phyloP scores from a whole-genome alignment of 2,329 filamentous ascomycete species.

The Berkeleyomyces rouxiae region DNA sequence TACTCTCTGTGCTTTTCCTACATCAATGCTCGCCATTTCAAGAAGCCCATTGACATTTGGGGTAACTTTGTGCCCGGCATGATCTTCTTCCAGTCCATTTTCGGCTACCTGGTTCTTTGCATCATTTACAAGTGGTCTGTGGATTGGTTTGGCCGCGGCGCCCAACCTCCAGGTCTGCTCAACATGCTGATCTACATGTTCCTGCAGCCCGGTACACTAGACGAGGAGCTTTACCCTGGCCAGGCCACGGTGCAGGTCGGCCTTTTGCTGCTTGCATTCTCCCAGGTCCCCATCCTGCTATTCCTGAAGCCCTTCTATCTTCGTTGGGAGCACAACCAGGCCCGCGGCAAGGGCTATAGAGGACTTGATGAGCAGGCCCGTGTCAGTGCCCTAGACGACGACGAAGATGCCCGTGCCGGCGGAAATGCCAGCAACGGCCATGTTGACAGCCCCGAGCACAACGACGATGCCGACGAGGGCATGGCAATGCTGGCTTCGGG shows the following conservation, averaged over 20 bases:
- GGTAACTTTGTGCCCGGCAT: conserved; percentile 95
- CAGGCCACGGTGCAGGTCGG: conserved; percentile 62
- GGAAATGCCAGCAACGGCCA: conserved; percentile 21
- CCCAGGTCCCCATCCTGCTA: conserved; percentile 77
- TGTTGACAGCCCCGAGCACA: conserved; percentile 30
- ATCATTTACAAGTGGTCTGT: conserved; percentile 96
- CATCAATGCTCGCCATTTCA: conserved; percentile 89
- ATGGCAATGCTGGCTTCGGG: conserved; percentile 81
- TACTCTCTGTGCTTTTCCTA: conserved; percentile 89
- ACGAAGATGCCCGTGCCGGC: conserved; percentile 47
- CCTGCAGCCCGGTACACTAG: conserved; percentile 60
- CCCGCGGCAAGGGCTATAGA: conserved; percentile 76
- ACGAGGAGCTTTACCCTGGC: conserved; percentile 59
- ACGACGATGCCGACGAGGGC: conserved; percentile 55
- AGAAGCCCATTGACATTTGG: conserved; percentile 87
- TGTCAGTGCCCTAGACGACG: conserved; percentile 79
- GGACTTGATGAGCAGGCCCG: conserved; percentile 78
- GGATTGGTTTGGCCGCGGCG: conserved; percentile 53
- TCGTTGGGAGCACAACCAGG: conserved; percentile 80
- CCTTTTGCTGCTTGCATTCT: conserved; percentile 64
- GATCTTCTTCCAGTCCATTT: conserved; percentile 99
- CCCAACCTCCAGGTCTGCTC: conserved; percentile 66
- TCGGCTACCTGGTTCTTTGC: conserved; percentile 84
- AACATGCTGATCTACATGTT: conserved; percentile 99
- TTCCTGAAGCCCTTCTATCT: conserved; percentile 95